phyloP scores from a whole-genome alignment of 2,329 filamentous ascomycete genomes.

The Colletotrichum falcatum region DNA sequence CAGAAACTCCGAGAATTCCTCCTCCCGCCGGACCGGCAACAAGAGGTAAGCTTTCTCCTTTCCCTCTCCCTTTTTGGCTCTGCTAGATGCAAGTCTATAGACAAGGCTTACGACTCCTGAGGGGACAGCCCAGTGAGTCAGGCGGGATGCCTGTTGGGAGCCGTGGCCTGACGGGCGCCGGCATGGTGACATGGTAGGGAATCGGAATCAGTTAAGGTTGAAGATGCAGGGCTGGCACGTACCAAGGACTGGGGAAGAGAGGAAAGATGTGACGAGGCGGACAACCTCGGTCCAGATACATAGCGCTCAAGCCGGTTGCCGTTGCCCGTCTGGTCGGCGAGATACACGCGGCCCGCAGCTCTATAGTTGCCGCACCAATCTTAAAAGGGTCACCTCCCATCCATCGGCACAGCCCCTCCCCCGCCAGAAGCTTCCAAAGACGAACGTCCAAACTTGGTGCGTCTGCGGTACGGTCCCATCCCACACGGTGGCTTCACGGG shows the following conservation, averaged over 20 bases:
- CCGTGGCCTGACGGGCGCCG: slow-evolving; percentile 17
- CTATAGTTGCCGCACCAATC: slow-evolving; percentile 16
- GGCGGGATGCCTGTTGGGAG: not conserved
- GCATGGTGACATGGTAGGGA: not conserved
- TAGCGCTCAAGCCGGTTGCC: not conserved
- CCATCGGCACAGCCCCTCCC: slow-evolving; percentile 2
- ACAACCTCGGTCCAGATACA: slow-evolving; percentile 11
- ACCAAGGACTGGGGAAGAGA: not conserved
- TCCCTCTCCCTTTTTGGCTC: not conserved
- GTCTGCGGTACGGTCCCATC: not conserved
- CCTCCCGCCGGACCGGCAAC: not conserved
- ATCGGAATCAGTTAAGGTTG: slow-evolving; percentile 2
- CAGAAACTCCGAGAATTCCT: slow-evolving; percentile 1
- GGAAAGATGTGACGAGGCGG: slow-evolving; percentile 16
- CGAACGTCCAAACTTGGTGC: not conserved
- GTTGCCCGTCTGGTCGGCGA: not conserved
- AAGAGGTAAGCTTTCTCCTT: slow-evolving; percentile 16
- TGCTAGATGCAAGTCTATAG: not conserved
- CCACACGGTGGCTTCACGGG: too few relatives aligned
- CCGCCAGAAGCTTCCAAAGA: slow-evolving; percentile 10
- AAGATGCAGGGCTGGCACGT: not conserved
- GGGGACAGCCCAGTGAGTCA: slow-evolving; percentile 7
- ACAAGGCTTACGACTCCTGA: slow-evolving; percentile 7
- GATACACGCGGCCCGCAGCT: slow-evolving; percentile 1
- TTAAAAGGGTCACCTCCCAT: not conserved